phyloP scores from a whole-genome alignment of 1,139 yeast species.

The Casaregolazyma lundiana region DNA sequence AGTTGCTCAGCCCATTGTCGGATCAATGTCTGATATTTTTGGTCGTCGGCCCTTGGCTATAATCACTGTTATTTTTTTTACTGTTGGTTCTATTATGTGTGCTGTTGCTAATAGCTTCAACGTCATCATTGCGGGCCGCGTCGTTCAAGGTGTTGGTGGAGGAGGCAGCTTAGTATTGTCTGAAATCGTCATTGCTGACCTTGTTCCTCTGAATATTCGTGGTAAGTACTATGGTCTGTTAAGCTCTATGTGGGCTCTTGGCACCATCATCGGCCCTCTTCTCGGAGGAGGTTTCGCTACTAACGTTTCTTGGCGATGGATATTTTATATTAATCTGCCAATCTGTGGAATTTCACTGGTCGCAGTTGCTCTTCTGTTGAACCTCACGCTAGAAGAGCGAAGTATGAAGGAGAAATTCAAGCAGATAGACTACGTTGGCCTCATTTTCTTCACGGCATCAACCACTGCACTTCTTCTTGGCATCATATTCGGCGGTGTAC shows the following conservation, averaged over 20 bases:
- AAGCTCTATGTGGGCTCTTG: constrained; percentile 40
- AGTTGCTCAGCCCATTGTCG: constrained; percentile 29
- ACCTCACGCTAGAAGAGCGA: constrained; percentile 48
- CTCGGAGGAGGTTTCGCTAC: constrained; percentile 64
- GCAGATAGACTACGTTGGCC: constrained; percentile 48
- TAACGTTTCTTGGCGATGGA: constrained; percentile 71
- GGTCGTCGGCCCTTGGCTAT: constrained; percentile 55
- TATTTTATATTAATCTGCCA: constrained; percentile 68
- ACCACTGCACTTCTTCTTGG: constrained; percentile 45
- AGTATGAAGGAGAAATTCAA: constrained; percentile 39
- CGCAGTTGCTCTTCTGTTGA: constrained; percentile 45
- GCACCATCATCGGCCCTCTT: constrained; percentile 61
- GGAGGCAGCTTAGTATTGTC: constrained; percentile 63
- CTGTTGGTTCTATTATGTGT: constrained; percentile 57
- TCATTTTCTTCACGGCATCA: constrained; percentile 40
- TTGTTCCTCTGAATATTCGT: constrained; percentile 56
- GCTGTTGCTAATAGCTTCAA: constrained; percentile 55
- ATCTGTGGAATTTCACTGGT: constrained; percentile 55
- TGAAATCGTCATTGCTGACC: constrained; percentile 54
- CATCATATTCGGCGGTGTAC: constrained; percentile 48
- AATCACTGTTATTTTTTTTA: constrained; percentile 51
- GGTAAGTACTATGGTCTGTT: constrained; percentile 44
- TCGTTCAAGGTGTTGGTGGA: constrained; percentile 68
- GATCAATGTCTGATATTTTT: constrained; percentile 34
- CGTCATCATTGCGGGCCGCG: constrained; percentile 65